Evolutionary conservation across 2,329 filamentous ascomycete species (phyloP), one percentile per base, ranked within the genome.

Genomic region (Calonectria hongkongensis): DNA sequence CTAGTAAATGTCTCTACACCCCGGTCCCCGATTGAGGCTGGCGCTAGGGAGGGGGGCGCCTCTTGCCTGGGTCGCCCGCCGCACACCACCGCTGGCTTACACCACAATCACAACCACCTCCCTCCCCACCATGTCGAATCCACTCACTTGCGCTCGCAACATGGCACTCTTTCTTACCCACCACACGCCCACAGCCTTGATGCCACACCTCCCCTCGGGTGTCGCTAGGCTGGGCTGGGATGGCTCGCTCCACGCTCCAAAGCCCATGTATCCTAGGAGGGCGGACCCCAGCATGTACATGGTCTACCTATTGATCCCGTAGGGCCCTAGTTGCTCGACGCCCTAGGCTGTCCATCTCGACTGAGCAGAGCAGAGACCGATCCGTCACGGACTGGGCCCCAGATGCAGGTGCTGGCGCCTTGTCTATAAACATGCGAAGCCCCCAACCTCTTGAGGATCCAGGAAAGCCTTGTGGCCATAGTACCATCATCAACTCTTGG

Each of bases 341-440:
- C 64, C 64, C 68, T 66, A 66, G 68, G 28, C 68, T 68, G 47
- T 65, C 65, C 65, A 78, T 73, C 73, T 74, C 51, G 69, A 74
- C 69, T 72, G 72, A 78, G 70, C 51, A 75, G 72, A 78, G 70
- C 51, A 75, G 33, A 67, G 72, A 74, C 71, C 76, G 74, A 79
- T 79, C 77, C 71, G 77, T 79, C 72, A 62, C 73, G 60, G 75
- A 79, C 73, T 75, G 75, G 75, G 60, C 72, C 54, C 76, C 78
- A 72, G 74, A 78, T 80, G 78, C 77, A 80, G 77, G 71, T 75
- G 72, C 65, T 75, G 66, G 73, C 76, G 76, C 78, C 76, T 80
- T 78, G 76, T 75, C 78, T 80, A 80, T 80, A 80, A 78, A 71
- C 79, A 80, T 75, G 62, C 76, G 76, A 67, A 50, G 74, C 74